These are phyloP conservation scores for Quercus phellos DNA, from an alignment of 331 rosid genomes.

Conservation along the genomic window DNA sequence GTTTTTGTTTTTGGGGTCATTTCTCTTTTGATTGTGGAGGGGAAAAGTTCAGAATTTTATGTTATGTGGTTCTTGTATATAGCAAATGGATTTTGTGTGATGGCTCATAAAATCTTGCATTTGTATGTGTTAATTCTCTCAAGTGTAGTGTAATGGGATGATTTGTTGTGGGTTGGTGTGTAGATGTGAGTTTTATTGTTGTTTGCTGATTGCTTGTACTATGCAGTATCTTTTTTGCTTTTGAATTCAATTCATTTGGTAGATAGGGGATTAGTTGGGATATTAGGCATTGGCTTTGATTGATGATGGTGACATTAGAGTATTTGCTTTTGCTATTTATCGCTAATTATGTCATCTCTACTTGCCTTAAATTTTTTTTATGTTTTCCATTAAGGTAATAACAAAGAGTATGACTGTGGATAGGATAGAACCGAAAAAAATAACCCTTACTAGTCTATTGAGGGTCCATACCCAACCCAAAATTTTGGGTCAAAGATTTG, in stretches of 20 bases:
- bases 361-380: not conserved
- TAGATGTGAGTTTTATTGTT: not conserved
- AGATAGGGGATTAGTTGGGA: not conserved
- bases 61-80: not conserved
- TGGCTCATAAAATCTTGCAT: not conserved
- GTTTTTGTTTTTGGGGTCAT: not conserved
- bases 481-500: too few relatives aligned
- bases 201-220: not conserved
- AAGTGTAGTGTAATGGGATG: not conserved
- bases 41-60: too few relatives aligned
- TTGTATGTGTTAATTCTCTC: not conserved
- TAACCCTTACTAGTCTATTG: too few relatives aligned
- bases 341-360: not conserved
- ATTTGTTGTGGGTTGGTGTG: not conserved
- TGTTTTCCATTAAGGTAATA: not conserved
- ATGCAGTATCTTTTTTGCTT: not conserved
- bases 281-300: not conserved
- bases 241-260: not conserved
- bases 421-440: too few relatives aligned
- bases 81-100: not conserved
- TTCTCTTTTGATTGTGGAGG: not conserved
- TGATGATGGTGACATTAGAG: not conserved
- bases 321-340: not conserved
- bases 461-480: too few relatives aligned
- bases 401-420: too few relatives aligned